phyloP scores from a whole-genome alignment of 208 protist genomes.

The Leishmania gerbilli region DNA sequence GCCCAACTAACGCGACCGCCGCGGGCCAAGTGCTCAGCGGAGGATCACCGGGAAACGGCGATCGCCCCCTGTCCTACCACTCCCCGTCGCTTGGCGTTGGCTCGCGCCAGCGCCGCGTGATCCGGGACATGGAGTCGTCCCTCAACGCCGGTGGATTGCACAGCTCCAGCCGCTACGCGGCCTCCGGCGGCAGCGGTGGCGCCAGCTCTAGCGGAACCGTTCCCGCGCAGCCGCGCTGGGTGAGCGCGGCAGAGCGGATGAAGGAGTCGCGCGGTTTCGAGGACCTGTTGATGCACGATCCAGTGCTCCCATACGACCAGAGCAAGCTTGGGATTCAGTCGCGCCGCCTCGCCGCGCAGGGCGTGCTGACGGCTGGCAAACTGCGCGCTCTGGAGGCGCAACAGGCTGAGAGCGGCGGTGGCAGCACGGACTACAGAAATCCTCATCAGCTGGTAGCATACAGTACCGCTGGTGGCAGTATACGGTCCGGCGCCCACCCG shows the following conservation, averaged over 20 bases:
- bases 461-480: conserved; percentile 11
- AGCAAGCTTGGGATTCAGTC: conserved; percentile 42
- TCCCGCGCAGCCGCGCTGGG: conserved; percentile 38
- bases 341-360: conserved; percentile 44
- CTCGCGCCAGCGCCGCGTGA: conserved; percentile 22
- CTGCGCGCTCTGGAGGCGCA: conserved; percentile 53
- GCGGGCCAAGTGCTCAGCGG: conserved; percentile 1
- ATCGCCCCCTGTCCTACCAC: neutral
- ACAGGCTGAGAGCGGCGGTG: conserved; percentile 3
- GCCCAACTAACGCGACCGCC: neutral
- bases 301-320: conserved; percentile 54
- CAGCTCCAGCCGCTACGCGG: conserved; percentile 12
- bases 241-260: conserved; percentile 58
- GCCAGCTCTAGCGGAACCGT: conserved; percentile 2
- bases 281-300: conserved; percentile 21
- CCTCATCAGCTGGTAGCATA: conserved; percentile 15
- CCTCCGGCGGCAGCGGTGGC: conserved; percentile 8
- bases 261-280: conserved; percentile 22
- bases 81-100: neutral
- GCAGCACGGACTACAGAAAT: neutral
- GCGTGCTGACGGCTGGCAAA: conserved; percentile 48
- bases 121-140: conserved; percentile 32
- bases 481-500: neutral
- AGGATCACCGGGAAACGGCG: neutral
- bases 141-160: conserved; percentile 11